Evolutionary conservation across 2,329 filamentous ascomycete species (phyloP).

Genomic region (Phyllosticta citriasiana): DNA sequence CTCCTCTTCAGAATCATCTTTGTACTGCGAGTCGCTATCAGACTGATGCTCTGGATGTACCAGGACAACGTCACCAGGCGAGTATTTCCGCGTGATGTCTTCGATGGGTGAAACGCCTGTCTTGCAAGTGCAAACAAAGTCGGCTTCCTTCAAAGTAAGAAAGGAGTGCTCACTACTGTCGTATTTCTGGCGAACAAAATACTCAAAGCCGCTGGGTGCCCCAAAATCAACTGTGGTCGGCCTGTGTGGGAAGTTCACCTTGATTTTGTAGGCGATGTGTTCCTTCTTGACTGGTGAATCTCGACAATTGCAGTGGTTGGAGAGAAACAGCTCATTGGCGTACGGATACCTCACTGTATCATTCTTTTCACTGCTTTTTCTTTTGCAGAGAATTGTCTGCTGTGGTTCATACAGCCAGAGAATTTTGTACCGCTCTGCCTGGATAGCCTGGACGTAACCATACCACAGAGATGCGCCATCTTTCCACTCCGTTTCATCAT

Average conservation of each 20-base stretch:
- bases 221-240: conserved; percentile 29
- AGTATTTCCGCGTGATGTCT: conserved; percentile 8
- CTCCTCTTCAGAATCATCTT: not conserved
- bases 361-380: not conserved
- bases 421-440: conserved; percentile 33
- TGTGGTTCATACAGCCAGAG: conserved; percentile 64
- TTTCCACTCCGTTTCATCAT: conserved; percentile 48
- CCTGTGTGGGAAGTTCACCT: conserved; percentile 48
- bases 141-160: conserved; percentile 43
- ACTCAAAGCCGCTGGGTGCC: conserved; percentile 12
- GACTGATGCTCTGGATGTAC: not conserved
- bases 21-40: not conserved
- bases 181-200: conserved; percentile 64
- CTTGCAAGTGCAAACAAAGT: conserved; percentile 27
- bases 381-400: conserved; percentile 57
- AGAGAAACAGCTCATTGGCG: conserved; percentile 65
- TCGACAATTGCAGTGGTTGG: conserved; percentile 63
- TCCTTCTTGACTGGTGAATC: conserved; percentile 41
- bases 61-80: conserved; percentile 13
- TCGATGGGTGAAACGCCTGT: conserved; percentile 16
- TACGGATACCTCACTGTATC: conserved; percentile 53
- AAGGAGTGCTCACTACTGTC: conserved; percentile 51
- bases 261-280: conserved; percentile 48
- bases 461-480: conserved; percentile 52
- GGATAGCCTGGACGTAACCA: conserved; percentile 54